A percentile compares a stretch with the other conserved stretches of the same genome.
Evolutionary conservation across 257 asterid species (phyloP).

Genomic region (Marsdenia floribunda): DNA sequence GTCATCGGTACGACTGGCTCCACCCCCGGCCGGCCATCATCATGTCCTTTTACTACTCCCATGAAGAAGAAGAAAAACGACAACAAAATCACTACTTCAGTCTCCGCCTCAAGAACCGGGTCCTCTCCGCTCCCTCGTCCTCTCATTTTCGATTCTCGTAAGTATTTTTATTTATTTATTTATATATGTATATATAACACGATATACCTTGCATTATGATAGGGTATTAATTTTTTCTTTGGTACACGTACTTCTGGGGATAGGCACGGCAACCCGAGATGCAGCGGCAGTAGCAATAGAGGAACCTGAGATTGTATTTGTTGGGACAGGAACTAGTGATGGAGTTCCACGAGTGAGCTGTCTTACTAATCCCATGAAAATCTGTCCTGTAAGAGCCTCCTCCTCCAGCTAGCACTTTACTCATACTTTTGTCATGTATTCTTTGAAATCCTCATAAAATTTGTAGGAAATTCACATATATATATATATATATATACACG

Average conservation of each 20-base stretch:
- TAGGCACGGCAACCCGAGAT: conserved; percentile 40
- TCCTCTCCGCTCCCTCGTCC: conserved; percentile 26
- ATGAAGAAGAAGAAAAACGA: not conserved
- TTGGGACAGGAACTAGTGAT: conserved; percentile 97
- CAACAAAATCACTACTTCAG: conserved; percentile 3
- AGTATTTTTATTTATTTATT: conserved; percentile 8
- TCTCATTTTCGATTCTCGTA: conserved; percentile 39
- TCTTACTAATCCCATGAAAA: conserved; percentile 69
- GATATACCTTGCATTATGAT: no score
- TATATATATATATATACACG: no score
- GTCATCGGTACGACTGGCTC: conserved; percentile 22
- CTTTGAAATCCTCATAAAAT: not conserved
- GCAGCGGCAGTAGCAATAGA: conserved; percentile 25
- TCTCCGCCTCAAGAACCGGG: conserved; percentile 30
- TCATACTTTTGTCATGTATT: not conserved
- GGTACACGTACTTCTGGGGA: not conserved
- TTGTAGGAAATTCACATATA: not conserved
- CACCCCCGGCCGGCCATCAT: conserved; percentile 14
- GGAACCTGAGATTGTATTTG: conserved; percentile 70
- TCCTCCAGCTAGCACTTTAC: conserved; percentile 1
- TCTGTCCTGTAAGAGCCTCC: conserved; percentile 55
- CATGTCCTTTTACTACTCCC: conserved; percentile 24
- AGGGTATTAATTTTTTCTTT: no score
- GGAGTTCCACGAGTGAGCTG: conserved; percentile 99
- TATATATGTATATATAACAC: no score